Conservation (phyloP, 371 early-diverging fungal species). For the Synchytrium microbalum region DNA sequence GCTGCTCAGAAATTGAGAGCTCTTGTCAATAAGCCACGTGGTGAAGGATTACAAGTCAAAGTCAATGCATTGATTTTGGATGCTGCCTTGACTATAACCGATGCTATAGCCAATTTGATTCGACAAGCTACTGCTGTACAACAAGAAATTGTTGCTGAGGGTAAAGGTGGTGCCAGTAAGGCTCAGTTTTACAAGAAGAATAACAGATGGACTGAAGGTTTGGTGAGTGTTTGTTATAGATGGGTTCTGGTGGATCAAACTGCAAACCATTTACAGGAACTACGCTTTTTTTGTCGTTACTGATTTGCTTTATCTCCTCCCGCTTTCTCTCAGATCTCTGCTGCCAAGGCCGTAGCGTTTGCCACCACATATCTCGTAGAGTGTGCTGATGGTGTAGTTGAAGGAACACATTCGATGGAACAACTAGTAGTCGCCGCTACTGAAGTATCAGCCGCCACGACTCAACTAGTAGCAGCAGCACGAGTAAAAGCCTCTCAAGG, state of each 20-base stretch:
- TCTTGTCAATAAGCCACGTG: constrained; percentile 66
- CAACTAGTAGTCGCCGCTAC: constrained; percentile 93
- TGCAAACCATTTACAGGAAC: too few relatives aligned
- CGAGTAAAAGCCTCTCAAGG: constrained; percentile 88
- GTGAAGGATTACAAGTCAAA: constrained; percentile 70
- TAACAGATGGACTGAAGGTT: constrained; percentile 97
- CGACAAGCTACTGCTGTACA: constrained; percentile 89
- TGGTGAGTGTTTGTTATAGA: constrained; percentile 21
- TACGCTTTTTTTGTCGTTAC: too few relatives aligned
- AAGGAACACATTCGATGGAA: constrained; percentile 82
- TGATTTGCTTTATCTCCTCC: not conserved
- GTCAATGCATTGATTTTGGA: constrained; percentile 87
- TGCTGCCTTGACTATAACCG: constrained; percentile 84
- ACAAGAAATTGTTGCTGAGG: constrained; percentile 93
- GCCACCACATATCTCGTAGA: constrained; percentile 90
- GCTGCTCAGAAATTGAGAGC: constrained; percentile 76
- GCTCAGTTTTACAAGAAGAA: constrained; percentile 96
- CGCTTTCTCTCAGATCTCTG: constrained; percentile 57
- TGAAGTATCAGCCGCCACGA: constrained; percentile 92
- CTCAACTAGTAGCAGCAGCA: constrained; percentile 93
- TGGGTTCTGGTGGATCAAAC: not conserved
- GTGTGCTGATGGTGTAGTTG: constrained; percentile 90
- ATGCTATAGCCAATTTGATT: constrained; percentile 90
- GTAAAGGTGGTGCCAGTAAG: constrained; percentile 69
- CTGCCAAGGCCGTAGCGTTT: constrained; percentile 89